phyloP scores from a whole-genome alignment of 208 protist genomes.

The Crithidia fasciculata region DNA sequence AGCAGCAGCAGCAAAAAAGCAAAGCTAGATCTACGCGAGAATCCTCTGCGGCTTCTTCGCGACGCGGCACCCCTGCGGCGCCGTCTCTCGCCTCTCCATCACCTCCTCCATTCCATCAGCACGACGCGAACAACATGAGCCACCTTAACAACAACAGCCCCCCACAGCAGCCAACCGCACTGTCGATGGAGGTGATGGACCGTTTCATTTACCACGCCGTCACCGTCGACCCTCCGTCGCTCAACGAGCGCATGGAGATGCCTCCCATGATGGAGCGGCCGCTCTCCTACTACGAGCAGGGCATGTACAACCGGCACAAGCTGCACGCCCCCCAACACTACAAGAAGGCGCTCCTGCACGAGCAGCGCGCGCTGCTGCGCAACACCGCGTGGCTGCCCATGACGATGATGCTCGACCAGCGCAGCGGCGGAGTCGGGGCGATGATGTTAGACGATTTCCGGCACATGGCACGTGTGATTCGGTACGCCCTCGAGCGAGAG shows the following conservation, averaged over 20 bases:
- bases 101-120: neutral
- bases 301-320: constrained; percentile 19
- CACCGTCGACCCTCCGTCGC: constrained; percentile 9
- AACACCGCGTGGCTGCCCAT: constrained; percentile 20
- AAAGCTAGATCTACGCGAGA: no score
- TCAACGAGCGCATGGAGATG: constrained; percentile 9
- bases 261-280: constrained; percentile 19
- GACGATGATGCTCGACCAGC: constrained; percentile 6
- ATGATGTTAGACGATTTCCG: constrained; percentile 26
- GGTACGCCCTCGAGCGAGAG: constrained; percentile 15
- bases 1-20: no score
- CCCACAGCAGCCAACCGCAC: neutral
- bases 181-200: constrained; percentile 13
- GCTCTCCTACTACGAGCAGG: constrained; percentile 20
- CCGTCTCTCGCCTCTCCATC: neutral
- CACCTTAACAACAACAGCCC: neutral
- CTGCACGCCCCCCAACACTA: constrained; percentile 13
- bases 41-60: neutral
- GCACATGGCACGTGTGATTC: constrained; percentile 21
- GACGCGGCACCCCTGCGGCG: neutral
- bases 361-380: constrained; percentile 21
- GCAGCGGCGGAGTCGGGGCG: constrained; percentile 22
- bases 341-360: constrained; percentile 19
- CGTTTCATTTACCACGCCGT: constrained; percentile 19
- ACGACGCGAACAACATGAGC: neutral